Evolutionary conservation across 345 rosid species (phyloP).

Genomic region (Rhodamnia rubescens): DNA sequence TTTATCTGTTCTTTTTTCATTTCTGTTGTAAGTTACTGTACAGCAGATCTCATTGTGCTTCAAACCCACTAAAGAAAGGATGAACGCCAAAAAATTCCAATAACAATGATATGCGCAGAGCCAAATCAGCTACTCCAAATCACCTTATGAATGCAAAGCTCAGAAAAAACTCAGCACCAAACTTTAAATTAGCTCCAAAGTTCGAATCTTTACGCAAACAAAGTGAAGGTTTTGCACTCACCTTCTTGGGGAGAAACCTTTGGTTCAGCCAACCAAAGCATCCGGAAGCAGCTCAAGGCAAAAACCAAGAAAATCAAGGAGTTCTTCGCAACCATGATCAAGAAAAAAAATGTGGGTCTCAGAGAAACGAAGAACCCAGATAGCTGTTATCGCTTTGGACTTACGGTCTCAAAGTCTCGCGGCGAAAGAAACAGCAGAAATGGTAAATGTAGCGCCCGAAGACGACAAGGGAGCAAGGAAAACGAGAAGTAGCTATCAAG

Average conservation of each 20-base stretch:
- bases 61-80: background rate
- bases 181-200: background rate
- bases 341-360: background rate
- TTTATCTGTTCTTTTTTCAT: background rate
- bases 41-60: background rate
- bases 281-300: constrained; percentile 26
- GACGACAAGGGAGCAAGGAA: background rate
- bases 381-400: background rate
- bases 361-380: background rate
- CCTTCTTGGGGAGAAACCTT: constrained; percentile 54
- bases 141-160: background rate
- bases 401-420: background rate
- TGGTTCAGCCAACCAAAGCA: constrained; percentile 22
- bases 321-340: constrained; percentile 19
- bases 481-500: background rate
- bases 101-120: background rate
- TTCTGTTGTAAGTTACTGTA: background rate
- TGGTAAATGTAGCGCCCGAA: background rate
- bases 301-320: constrained; percentile 18
- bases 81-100: background rate
- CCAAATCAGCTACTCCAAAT: background rate
- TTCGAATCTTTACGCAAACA: background rate
- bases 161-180: background rate
- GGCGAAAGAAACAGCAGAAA: background rate
- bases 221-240: background rate